Evolutionary conservation across 2,329 filamentous ascomycete genomes (phyloP), one percentile per base, ranked within the genome.

Genomic region (Cladobotryum protrusum): DNA sequence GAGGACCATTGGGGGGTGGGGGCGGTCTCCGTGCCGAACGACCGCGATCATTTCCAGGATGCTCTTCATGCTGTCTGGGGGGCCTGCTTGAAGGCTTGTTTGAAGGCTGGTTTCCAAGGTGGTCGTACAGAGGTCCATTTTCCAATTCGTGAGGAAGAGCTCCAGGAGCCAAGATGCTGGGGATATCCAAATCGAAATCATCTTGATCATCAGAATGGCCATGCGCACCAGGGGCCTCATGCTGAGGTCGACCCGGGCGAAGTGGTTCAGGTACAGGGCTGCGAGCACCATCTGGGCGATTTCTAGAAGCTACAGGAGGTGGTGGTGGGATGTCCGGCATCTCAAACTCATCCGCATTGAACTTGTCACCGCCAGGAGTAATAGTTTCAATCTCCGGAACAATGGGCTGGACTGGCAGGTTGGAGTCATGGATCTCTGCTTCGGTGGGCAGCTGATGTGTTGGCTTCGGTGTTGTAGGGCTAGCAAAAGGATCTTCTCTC

Each of bases 361-460:
- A 51, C 15, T 42, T 49, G 34, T 67, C 61, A 45, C 63, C 64
- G 13, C 61, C 61, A 45, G 63, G 59, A 6, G 60, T 56, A 24
- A 70, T 57, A 1, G 61, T 63, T 47, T 67, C 71, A 49, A 72
- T 67, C 49, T 72, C 66, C 4, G 71, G 67, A 19, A 72, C 60
- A 14, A 70, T 62, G 13, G 67, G 60, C 50, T 68, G 59, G 19
- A 63, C 51, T 18, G 65, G 62, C 19, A 66, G 56, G 51, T 60
- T 57, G 12, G 59, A 58, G 32, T 63, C 59, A 14, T 61, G 57
- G 1, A 59, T 48, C 19, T 64, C 54, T 11, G 45, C 50, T n/a
- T 48, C 19, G 29, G 14, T 40, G 1, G 55, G 52, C 4, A 48
- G 47, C 14, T 59, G 54, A 29, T 66, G 59, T 39, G 59, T 56